Evolutionary conservation across 116 monocot genomes (phyloP).

Genomic region (Posidonia oceanica): DNA sequence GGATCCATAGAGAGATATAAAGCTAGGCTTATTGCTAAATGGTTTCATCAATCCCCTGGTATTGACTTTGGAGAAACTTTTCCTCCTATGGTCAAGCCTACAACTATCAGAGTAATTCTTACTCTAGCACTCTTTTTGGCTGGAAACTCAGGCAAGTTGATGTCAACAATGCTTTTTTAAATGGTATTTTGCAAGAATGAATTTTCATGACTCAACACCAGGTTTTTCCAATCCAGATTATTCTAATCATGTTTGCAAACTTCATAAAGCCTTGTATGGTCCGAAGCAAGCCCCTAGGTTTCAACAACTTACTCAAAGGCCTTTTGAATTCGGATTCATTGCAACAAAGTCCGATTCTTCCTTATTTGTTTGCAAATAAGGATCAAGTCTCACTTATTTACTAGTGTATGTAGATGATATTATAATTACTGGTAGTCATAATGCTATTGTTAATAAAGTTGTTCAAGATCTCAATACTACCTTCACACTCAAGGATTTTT

Average conservation of each 20-base stretch:
- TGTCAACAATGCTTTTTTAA: neutral
- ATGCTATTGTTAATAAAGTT: neutral
- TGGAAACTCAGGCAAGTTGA: too few relatives aligned
- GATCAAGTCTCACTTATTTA: neutral
- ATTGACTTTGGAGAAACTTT: neutral
- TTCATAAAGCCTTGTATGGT: conserved; percentile 7
- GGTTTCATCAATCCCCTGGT: neutral
- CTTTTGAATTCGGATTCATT: neutral
- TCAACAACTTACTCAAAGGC: neutral
- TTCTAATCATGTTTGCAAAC: neutral
- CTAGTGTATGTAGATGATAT: neutral
- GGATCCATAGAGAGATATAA: neutral
- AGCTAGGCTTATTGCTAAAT: too few relatives aligned
- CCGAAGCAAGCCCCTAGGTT: conserved; percentile 4
- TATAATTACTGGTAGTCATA: neutral
- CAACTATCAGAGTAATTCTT: neutral
- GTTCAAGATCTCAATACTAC: neutral
- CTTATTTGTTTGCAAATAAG: neutral
- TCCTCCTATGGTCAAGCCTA: too few relatives aligned
- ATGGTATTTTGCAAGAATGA: neutral
- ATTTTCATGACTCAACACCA: neutral
- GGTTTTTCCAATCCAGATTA: neutral
- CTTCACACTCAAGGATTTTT: neutral
- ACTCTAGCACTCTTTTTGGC: too few relatives aligned
- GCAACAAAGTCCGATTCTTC: neutral